Evolutionary conservation across 345 rosid genomes (phyloP).

Genomic region (Gynandropsis gynandra): DNA sequence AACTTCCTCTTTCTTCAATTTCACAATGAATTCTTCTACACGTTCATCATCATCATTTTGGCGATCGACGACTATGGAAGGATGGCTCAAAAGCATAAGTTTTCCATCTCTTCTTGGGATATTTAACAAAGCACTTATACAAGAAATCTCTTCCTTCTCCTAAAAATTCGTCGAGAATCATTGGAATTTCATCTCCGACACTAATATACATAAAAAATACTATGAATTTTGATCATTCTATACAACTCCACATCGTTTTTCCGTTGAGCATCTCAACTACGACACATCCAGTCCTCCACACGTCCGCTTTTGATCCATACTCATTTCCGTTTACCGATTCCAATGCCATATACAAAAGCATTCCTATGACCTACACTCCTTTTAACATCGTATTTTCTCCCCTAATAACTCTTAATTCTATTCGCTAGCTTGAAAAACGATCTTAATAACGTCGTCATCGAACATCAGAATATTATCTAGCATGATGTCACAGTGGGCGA

Average conservation of each 20-base stretch:
- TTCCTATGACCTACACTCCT: conserved; percentile 47
- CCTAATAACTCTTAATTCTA: conserved; percentile 17
- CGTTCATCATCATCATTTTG: conserved; percentile 12
- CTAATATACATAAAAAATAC: conserved; percentile 51
- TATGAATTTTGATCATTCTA: conserved; percentile 26
- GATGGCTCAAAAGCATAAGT: conserved; percentile 69
- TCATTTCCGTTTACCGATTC: conserved; percentile 52
- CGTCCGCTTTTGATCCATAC: conserved; percentile 57
- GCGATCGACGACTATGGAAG: conserved; percentile 40
- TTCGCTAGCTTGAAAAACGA: conserved; percentile 70
- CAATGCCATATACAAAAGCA: conserved; percentile 71
- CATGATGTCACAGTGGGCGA: conserved; percentile 62
- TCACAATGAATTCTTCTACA: too few species aligned
- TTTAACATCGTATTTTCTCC: conserved; percentile 19
- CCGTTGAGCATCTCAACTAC: conserved; percentile 75
- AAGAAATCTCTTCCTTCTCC: conserved; percentile 69
- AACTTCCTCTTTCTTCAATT: too few species aligned
- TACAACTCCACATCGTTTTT: conserved; percentile 47
- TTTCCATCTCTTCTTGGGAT: too few species aligned
- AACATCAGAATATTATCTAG: conserved; percentile 53
- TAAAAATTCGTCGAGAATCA: conserved; percentile 46
- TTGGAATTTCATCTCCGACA: conserved; percentile 45
- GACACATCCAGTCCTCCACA: conserved; percentile 81
- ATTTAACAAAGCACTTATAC: conserved; percentile 48
- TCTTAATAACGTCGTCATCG: conserved; percentile 34